A percentile compares a stretch with the other conserved stretches of the same genome.
Conservation (phyloP, 306 rosid species). For the Astragalus glycyphyllos region DNA sequence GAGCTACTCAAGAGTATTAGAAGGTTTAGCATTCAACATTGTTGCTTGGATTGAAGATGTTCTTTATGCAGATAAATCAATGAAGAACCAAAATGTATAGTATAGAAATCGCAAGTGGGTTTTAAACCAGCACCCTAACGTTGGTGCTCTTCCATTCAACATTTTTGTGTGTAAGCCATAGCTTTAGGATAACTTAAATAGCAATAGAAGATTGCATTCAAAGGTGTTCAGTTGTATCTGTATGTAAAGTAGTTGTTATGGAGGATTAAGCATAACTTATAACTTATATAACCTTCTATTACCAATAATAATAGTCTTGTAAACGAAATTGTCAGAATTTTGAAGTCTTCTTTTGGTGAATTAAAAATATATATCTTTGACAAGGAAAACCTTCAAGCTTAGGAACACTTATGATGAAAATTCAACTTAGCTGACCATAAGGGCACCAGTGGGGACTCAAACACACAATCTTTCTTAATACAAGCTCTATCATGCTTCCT, state of each 20-base stretch:
- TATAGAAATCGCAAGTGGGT: constrained; percentile 34
- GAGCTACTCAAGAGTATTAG: constrained; percentile 81
- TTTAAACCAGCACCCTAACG: constrained; percentile 12
- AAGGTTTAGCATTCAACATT: constrained; percentile 76
- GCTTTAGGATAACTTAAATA: constrained; percentile 33
- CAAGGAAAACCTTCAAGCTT: too few species aligned
- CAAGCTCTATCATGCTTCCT: too few species aligned
- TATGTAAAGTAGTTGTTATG: constrained; percentile 31
- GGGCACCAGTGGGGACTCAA: too few species aligned
- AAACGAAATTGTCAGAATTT: too few species aligned
- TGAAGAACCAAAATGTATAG: constrained; percentile 49
- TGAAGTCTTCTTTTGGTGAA: too few species aligned
- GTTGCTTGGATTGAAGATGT: constrained; percentile 87
- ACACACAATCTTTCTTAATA: too few species aligned
- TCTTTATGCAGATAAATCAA: constrained; percentile 57
- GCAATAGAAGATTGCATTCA: constrained; percentile 37
- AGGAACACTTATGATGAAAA: too few species aligned
- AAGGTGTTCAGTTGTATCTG: constrained; percentile 13
- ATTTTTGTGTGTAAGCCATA: constrained; percentile 23
- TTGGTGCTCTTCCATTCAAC: constrained; percentile 27
- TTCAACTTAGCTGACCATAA: too few species aligned
- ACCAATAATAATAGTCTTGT: too few species aligned
- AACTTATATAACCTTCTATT: too few species aligned
- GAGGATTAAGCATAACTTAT: constrained; percentile 18
- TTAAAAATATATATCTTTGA: too few species aligned